Percentiles rank a stretch among this genome's conserved stretches.
phyloP scores from a whole-genome alignment of 108 stramenopile species.

The Cylindrotheca fusiformis region DNA sequence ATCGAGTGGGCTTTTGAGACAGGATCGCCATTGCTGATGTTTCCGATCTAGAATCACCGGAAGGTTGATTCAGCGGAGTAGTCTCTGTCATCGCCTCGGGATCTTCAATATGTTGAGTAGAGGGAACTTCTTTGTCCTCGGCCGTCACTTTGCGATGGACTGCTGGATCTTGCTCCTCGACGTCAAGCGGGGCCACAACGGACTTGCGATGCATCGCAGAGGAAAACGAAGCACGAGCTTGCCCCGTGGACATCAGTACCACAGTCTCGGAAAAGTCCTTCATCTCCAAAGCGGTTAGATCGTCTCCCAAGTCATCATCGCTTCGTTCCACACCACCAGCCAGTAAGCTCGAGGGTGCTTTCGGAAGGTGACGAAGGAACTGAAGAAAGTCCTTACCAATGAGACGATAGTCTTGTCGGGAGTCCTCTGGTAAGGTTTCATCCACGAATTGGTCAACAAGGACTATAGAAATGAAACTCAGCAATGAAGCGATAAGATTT shows the following conservation, averaged over 20 bases:
- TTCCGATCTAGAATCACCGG: background rate
- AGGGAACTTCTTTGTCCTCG: too few relatives aligned
- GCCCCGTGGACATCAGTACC: conserved; percentile 1
- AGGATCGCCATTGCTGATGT: background rate
- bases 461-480: conserved; percentile 31
- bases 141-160: too few relatives aligned
- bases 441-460: conserved; percentile 32
- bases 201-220: conserved; percentile 4
- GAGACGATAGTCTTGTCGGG: background rate
- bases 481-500: conserved; percentile 40
- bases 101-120: too few relatives aligned
- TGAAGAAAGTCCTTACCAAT: too few relatives aligned
- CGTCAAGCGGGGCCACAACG: background rate
- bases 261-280: background rate
- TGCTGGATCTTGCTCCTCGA: background rate
- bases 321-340: background rate
- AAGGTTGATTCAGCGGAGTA: background rate
- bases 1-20: conserved; percentile 31
- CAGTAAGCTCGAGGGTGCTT: background rate
- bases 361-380: background rate
- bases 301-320: conserved; percentile 6
- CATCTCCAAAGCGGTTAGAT: conserved; percentile 1
- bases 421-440: conserved; percentile 45
- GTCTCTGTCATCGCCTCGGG: background rate
- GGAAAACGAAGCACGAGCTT: conserved; percentile 3